These are phyloP conservation scores for Eruca vesicaria DNA, from an alignment of 441 rosid genomes.

Conservation along the genomic window DNA sequence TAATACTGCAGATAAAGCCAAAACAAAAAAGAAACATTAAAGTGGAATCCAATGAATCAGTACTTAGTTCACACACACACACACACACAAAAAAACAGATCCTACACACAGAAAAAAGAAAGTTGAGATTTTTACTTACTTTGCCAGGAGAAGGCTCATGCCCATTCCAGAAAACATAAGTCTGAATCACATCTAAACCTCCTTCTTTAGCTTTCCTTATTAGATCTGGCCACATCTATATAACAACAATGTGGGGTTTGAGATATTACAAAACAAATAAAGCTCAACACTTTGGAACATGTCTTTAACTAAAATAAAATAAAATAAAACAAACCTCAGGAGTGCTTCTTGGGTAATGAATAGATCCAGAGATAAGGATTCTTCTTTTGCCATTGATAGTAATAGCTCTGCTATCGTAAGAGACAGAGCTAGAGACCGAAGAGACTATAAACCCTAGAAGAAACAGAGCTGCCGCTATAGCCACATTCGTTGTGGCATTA, in stretches of 20 bases:
- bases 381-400: constrained; percentile 86
- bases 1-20: constrained; percentile 58
- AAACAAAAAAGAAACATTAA: constrained; percentile 22
- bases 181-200: constrained; percentile 95
- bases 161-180: constrained; percentile 99
- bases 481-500: constrained; percentile 48
- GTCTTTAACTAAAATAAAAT: neutral
- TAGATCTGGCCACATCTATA: constrained; percentile 99
- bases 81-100: neutral
- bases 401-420: constrained; percentile 82
- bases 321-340: constrained; percentile 71
- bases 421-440: constrained; percentile 68
- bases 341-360: constrained; percentile 96
- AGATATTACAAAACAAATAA: too few species aligned
- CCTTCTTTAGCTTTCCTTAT: constrained; percentile 94
- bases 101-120: neutral
- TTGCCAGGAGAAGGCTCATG: constrained; percentile 90
- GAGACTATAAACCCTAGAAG: constrained; percentile 40
- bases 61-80: constrained; percentile 15
- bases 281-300: too few species aligned
- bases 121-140: constrained; percentile 41
- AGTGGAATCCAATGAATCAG: constrained; percentile 28
- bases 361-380: constrained; percentile 96
- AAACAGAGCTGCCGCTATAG: constrained; percentile 34
- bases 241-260: too few species aligned